These are phyloP conservation scores for Meyerozyma guilliermondii DNA, from an alignment of 1,139 yeast genomes.

Conservation along the genomic window DNA sequence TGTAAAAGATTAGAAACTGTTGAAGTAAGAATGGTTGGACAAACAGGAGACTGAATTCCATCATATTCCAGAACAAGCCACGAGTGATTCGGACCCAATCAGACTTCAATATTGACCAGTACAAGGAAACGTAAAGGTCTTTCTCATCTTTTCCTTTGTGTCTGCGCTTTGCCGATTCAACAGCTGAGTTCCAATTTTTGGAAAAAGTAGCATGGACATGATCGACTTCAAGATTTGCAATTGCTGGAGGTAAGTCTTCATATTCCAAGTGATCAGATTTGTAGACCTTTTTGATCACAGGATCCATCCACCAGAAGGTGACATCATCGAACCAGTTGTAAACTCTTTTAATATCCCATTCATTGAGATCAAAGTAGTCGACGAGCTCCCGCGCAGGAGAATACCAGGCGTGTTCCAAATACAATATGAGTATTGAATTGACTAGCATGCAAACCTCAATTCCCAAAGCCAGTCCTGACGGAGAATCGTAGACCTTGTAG, in stretches of 20 bases:
- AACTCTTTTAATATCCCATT: slow-evolving; percentile 22
- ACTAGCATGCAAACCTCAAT: slow-evolving; percentile 6
- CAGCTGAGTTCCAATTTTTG: slow-evolving; percentile 17
- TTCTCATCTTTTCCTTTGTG: slow-evolving; percentile 13
- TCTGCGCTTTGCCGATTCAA: slow-evolving; percentile 9
- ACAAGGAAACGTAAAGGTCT: slow-evolving; percentile 12
- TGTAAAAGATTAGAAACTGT: slow-evolving; percentile 24
- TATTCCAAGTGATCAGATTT: slow-evolving; percentile 16
- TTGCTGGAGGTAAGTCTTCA: slow-evolving; percentile 21
- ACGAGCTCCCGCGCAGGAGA: slow-evolving; percentile 41
- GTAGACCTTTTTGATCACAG: slow-evolving; percentile 18
- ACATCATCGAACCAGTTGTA: slow-evolving; percentile 20
- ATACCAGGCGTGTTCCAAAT: slow-evolving; percentile 34
- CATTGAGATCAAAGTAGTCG: slow-evolving; percentile 32
- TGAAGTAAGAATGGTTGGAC: slow-evolving; percentile 29
- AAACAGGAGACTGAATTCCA: slow-evolving; percentile 18
- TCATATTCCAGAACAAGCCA: slow-evolving; percentile 14
- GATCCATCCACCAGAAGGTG: slow-evolving; percentile 19
- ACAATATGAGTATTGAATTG: slow-evolving; percentile 29
- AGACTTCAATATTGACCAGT: slow-evolving; percentile 4
- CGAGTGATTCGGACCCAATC: slow-evolving; percentile 4
- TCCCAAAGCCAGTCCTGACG: not conserved
- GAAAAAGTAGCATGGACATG: slow-evolving; percentile 17
- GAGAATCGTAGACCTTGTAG: not conserved
- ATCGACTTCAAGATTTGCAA: slow-evolving; percentile 16